Conservation (phyloP, 495 filamentous ascomycete species). For the Aspergillus incahuasiensis region DNA sequence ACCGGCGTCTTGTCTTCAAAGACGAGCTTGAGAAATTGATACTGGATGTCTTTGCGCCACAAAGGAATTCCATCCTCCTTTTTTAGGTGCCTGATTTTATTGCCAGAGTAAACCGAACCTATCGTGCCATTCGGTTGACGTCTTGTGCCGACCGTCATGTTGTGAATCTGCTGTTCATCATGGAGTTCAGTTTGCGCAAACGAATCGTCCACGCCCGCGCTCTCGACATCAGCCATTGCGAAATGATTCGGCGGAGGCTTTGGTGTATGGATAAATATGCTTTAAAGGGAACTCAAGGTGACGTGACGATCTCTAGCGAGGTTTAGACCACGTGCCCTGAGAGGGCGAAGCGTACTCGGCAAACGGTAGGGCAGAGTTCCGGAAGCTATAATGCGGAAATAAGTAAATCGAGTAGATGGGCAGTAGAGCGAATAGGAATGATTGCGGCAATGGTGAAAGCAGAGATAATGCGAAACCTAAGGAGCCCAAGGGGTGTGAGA, state of each 20-base stretch:
- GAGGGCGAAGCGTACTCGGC: slow-evolving; percentile 1
- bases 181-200: slow-evolving; percentile 39
- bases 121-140: slow-evolving; percentile 63
- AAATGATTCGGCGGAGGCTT: neutral
- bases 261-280: neutral
- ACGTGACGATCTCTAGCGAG: neutral
- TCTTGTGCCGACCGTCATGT: slow-evolving; percentile 53
- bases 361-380: slow-evolving; percentile 1
- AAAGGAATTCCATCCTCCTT: slow-evolving; percentile 96
- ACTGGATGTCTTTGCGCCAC: slow-evolving; percentile 97
- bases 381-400: slow-evolving; percentile 5
- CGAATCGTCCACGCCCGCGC: slow-evolving; percentile 41
- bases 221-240: slow-evolving; percentile 41
- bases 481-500: slow-evolving; percentile 6
- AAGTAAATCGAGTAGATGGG: neutral
- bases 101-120: slow-evolving; percentile 72
- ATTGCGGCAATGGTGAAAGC: slow-evolving; percentile 11
- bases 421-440: neutral
- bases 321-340: slow-evolving; percentile 5
- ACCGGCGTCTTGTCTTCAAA: slow-evolving; percentile 82
- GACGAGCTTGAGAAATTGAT: slow-evolving; percentile 85
- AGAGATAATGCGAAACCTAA: no score
- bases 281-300: neutral
- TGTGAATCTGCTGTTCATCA: slow-evolving; percentile 44
- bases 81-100: slow-evolving; percentile 93